Percentiles rank a stretch among this genome's conserved stretches.
Conservation (phyloP, 768 basidiomycete genomes). For the Lanmaoa rubissima region DNA sequence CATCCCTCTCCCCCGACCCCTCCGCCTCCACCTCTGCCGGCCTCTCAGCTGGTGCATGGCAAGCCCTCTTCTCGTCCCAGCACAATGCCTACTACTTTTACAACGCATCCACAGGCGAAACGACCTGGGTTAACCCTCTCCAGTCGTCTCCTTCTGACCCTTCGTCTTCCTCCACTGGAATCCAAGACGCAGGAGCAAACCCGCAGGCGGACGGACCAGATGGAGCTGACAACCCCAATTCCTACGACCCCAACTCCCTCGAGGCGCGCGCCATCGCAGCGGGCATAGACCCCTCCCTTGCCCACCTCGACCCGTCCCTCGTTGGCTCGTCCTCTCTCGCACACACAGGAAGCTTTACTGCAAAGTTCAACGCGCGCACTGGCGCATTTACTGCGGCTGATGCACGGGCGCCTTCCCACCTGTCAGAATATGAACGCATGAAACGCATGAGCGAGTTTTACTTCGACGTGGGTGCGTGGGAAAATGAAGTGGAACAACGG, state of each 20-base stretch:
- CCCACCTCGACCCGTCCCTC: constrained; percentile 76
- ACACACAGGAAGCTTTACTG: constrained; percentile 49
- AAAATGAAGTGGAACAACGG: constrained; percentile 58
- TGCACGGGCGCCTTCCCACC: constrained; percentile 68
- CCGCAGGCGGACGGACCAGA: constrained; percentile 24
- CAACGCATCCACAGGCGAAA: constrained; percentile 72
- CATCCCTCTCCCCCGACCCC: neutral
- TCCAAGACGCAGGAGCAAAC: constrained; percentile 19
- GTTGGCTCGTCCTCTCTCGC: constrained; percentile 31
- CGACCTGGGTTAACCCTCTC: constrained; percentile 83
- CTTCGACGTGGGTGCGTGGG: constrained; percentile 83
- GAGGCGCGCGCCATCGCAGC: constrained; percentile 72
- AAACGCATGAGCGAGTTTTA: constrained; percentile 83
- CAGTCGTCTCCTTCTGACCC: constrained; percentile 34
- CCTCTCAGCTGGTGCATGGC: constrained; percentile 52
- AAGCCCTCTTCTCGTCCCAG: constrained; percentile 75
- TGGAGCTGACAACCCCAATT: constrained; percentile 15
- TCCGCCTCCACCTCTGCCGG: constrained; percentile 12
- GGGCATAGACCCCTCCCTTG: constrained; percentile 82
- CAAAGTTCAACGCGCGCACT: constrained; percentile 81
- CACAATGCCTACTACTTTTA: constrained; percentile 86
- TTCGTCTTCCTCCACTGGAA: constrained; percentile 19
- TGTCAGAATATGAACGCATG: constrained; percentile 79
- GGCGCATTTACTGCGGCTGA: constrained; percentile 69
- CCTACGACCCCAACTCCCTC: constrained; percentile 41